phyloP scores from a whole-genome alignment of 2,329 filamentous ascomycete species.

The Mycogone perniciosa region DNA sequence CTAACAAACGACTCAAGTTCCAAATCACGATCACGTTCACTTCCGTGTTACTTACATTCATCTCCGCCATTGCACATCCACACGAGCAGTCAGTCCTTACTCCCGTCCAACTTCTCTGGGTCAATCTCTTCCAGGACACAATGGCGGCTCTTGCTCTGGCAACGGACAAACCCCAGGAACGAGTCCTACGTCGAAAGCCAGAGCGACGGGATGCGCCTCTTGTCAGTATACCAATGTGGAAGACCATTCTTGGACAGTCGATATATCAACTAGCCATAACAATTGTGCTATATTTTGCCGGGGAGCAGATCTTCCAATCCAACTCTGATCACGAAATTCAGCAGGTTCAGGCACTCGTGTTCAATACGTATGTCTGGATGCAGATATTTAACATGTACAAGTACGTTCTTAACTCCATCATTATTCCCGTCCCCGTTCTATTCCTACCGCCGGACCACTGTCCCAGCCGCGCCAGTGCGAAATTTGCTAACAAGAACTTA shows the following conservation, averaged over 20 bases:
- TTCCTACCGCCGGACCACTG: too few species aligned
- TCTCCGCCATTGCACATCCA: slow-evolving; percentile 53
- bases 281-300: slow-evolving; percentile 54
- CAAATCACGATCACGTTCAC: slow-evolving; percentile 67
- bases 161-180: slow-evolving; percentile 54
- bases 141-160: slow-evolving; percentile 60
- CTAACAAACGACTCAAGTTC: slow-evolving; percentile 31
- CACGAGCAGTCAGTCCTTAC: slow-evolving; percentile 54
- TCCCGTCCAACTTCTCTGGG: slow-evolving; percentile 62
- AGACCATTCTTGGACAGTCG: slow-evolving; percentile 58
- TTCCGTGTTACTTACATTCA: slow-evolving; percentile 58
- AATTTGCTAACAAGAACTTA: too few species aligned
- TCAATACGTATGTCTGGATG: slow-evolving; percentile 84
- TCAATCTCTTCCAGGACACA: slow-evolving; percentile 65
- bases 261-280: slow-evolving; percentile 55
- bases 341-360: slow-evolving; percentile 57
- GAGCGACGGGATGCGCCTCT: slow-evolving; percentile 62
- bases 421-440: too few species aligned
- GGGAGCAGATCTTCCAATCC: slow-evolving; percentile 17
- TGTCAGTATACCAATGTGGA: slow-evolving; percentile 61
- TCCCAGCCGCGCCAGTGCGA: too few species aligned
- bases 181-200: slow-evolving; percentile 48
- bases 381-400: slow-evolving; percentile 77
- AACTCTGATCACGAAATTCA: slow-evolving; percentile 30
- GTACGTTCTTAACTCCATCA: neutral